Evolutionary conservation across 768 basidiomycete genomes (phyloP).

Genomic region (Hemileccinum rubropunctum): DNA sequence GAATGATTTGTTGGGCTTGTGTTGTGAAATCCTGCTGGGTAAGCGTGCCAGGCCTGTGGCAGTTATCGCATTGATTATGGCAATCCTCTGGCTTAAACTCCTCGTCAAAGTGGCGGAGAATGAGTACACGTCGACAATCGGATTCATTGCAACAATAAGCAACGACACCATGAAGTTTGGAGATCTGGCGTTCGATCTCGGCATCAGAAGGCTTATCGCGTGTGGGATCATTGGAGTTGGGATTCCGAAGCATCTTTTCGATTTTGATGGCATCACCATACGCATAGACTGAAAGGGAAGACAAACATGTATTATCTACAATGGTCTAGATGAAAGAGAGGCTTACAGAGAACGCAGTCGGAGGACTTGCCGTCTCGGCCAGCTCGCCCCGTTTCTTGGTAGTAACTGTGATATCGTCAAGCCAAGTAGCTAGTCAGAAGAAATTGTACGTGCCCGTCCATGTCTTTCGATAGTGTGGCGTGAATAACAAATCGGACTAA

Average conservation of each 20-base stretch:
- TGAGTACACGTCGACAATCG: constrained; percentile 82
- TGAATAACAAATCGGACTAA: constrained; percentile 93
- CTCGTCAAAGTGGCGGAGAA: constrained; percentile 90
- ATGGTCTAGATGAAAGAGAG: neutral
- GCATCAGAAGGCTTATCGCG: constrained; percentile 34
- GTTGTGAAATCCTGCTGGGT: constrained; percentile 58
- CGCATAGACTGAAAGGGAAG: constrained; percentile 52
- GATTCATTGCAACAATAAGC: constrained; percentile 77
- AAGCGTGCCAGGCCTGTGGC: constrained; percentile 48
- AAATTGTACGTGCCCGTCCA: constrained; percentile 65
- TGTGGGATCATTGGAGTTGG: constrained; percentile 37
- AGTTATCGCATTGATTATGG: constrained; percentile 78
- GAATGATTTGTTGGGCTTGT: constrained; percentile 53
- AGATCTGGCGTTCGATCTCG: constrained; percentile 65
- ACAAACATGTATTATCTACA: neutral
- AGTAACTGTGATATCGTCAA: constrained; percentile 51
- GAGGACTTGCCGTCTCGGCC: constrained; percentile 86
- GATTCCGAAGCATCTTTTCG: constrained; percentile 59
- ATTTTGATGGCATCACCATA: constrained; percentile 56
- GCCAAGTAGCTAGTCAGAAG: neutral
- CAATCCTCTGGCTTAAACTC: constrained; percentile 69
- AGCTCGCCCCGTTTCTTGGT: constrained; percentile 96
- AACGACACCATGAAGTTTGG: constrained; percentile 66
- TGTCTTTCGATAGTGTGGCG: constrained; percentile 70
- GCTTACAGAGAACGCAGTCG: constrained; percentile 83